These are phyloP conservation scores for Parafenestella ontariensis DNA, from an alignment of 2,329 filamentous ascomycete genomes.

Conservation along the genomic window DNA sequence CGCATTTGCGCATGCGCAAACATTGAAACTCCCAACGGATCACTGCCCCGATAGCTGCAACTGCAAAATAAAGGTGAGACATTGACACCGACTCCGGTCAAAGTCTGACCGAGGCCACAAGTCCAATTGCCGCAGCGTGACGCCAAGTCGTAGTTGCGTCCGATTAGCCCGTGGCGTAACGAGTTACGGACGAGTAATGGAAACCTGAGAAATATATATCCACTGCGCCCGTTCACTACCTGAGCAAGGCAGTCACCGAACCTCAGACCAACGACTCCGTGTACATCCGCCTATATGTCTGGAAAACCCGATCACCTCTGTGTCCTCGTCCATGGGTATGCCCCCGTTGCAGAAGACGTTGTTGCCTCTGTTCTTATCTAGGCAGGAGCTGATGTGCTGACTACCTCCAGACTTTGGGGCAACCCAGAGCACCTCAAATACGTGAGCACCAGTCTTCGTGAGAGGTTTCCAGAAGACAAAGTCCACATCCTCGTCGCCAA, in stretches of 20 bases:
- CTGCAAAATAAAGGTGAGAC: not conserved
- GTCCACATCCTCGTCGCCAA: slow-evolving; percentile 75
- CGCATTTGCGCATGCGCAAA: too few species aligned
- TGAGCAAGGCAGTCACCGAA: not conserved
- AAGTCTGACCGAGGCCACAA: not conserved
- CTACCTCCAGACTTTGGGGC: slow-evolving; percentile 71
- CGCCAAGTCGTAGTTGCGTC: slow-evolving; percentile 10
- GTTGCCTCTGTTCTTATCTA: slow-evolving; percentile 3
- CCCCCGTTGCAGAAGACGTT: not conserved
- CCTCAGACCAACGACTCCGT: slow-evolving; percentile 18
- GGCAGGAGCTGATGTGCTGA: slow-evolving; percentile 17
- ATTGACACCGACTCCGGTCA: not conserved
- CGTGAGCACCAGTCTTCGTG: slow-evolving; percentile 70
- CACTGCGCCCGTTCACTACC: slow-evolving; percentile 14
- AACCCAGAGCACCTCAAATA: slow-evolving; percentile 76
- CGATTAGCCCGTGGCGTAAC: slow-evolving; percentile 26
- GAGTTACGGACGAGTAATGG: slow-evolving; percentile 28
- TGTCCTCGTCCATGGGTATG: slow-evolving; percentile 78
- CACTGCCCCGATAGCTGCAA: not conserved
- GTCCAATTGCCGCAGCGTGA: not conserved
- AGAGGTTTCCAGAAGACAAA: slow-evolving; percentile 65
- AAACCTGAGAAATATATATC: slow-evolving; percentile 18
- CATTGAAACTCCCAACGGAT: not conserved
- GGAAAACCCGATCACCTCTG: slow-evolving; percentile 69
- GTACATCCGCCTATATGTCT: slow-evolving; percentile 12